phyloP scores from a whole-genome alignment of 345 rosid species.

The Zanthoxylum bungeanum region DNA sequence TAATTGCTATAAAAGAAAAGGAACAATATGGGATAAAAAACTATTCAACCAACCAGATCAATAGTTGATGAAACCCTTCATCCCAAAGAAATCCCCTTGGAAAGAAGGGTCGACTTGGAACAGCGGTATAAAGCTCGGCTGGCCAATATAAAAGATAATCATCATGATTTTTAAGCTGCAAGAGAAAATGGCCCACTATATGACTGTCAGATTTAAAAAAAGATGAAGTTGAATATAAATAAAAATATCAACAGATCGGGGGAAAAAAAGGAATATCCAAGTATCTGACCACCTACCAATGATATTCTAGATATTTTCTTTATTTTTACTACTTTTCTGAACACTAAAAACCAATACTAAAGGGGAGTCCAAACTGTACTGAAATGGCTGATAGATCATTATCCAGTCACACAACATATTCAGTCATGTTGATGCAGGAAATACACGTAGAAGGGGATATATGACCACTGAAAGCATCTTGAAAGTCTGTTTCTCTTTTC shows the following conservation, averaged over 20 bases:
- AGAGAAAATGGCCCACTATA: conserved; percentile 24
- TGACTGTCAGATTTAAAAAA: conserved; percentile 31
- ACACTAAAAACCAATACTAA: background rate
- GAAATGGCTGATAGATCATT: background rate
- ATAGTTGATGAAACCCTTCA: conserved; percentile 94
- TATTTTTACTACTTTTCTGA: background rate
- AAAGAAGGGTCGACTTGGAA: conserved; percentile 87
- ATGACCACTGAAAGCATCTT: background rate
- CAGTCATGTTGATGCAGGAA: background rate
- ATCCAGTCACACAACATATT: background rate
- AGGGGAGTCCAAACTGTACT: background rate
- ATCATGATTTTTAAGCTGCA: conserved; percentile 51
- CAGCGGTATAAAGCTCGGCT: conserved; percentile 91
- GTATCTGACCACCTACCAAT: background rate
- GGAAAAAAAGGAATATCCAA: background rate
- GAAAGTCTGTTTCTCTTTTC: background rate
- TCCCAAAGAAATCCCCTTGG: conserved; percentile 98
- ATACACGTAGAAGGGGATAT: background rate
- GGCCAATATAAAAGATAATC: conserved; percentile 80
- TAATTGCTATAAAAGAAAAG: conserved; percentile 1
- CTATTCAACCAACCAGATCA: conserved; percentile 63
- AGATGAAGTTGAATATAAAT: background rate
- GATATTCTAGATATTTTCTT: background rate
- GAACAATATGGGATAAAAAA: conserved; percentile 8
- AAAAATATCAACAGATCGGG: background rate